These are phyloP conservation scores for Mediolabrus comicus DNA, from an alignment of 108 stramenopile species.

Conservation along the genomic window DNA sequence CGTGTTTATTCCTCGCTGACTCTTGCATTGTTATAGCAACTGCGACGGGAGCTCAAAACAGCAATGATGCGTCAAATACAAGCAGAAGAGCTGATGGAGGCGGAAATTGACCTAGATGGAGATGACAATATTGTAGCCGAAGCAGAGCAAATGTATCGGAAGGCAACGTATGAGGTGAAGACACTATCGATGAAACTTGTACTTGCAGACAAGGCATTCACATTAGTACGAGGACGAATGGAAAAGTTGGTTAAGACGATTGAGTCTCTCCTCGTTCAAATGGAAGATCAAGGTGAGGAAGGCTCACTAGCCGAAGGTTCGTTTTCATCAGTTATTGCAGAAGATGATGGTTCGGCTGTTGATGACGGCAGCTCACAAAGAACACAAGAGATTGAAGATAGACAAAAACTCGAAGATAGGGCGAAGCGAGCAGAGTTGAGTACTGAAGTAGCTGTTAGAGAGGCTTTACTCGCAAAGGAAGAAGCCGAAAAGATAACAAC, in stretches of 20 bases:
- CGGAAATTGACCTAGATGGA: constrained; percentile 52
- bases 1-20: neutral
- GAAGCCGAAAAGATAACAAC: constrained; percentile 47
- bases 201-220: constrained; percentile 77
- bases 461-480: constrained; percentile 63
- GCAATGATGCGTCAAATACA: constrained; percentile 74
- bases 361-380: constrained; percentile 16
- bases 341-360: constrained; percentile 19
- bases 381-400: constrained; percentile 39
- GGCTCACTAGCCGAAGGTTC: constrained; percentile 52
- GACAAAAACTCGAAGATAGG: constrained; percentile 49
- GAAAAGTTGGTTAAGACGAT: constrained; percentile 73
- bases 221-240: constrained; percentile 61
- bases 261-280: constrained; percentile 65
- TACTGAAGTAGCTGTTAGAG: constrained; percentile 77
- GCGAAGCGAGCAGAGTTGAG: constrained; percentile 73
- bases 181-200: constrained; percentile 69
- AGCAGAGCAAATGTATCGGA: constrained; percentile 74
- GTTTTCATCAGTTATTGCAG: neutral
- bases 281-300: constrained; percentile 61
- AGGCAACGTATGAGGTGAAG: constrained; percentile 74
- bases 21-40: constrained; percentile 47
- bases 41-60: constrained; percentile 58
- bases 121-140: constrained; percentile 74
- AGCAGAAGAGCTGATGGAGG: constrained; percentile 76